These are phyloP conservation scores for Hyphodiscus hymeniophilus DNA, from an alignment of 495 filamentous ascomycete genomes.

Conservation along the genomic window DNA sequence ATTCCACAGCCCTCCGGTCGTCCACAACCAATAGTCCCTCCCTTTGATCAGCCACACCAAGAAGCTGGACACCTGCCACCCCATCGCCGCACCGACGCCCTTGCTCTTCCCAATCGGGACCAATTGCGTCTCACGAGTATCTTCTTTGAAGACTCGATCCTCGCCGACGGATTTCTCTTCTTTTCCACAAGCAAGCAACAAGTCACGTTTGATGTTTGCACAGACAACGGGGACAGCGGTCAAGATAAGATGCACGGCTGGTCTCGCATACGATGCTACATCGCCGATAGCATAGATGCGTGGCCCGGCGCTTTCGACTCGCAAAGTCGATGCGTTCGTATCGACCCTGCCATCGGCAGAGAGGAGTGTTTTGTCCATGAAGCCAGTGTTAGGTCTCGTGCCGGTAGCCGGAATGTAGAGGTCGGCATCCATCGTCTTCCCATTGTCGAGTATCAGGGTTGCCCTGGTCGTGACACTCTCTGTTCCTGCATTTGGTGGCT, in stretches of 20 bases:
- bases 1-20: constrained; percentile 37
- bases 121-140: constrained; percentile 38
- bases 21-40: constrained; percentile 50
- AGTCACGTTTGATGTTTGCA: constrained; percentile 26
- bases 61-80: constrained; percentile 43
- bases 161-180: constrained; percentile 20
- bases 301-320: constrained; percentile 21
- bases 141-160: constrained; percentile 27
- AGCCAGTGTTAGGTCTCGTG: constrained; percentile 29
- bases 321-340: constrained; percentile 27
- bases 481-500: constrained; percentile 17
- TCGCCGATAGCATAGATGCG: constrained; percentile 32
- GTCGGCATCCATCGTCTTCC: constrained; percentile 24
- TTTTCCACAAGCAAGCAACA: constrained; percentile 21
- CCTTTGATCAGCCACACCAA: constrained; percentile 54
- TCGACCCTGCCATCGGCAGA: constrained; percentile 23
- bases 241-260: constrained; percentile 25
- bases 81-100: constrained; percentile 48
- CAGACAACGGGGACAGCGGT: constrained; percentile 25
- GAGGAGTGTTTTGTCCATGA: constrained; percentile 23
- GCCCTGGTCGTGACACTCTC: constrained; percentile 14
- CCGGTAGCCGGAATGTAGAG: constrained; percentile 33
- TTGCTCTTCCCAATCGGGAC: constrained; percentile 42
- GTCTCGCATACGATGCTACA: constrained; percentile 21
- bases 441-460: constrained; percentile 27